Evolutionary conservation across 441 rosid species (phyloP).

Genomic region (Hura crepitans): DNA sequence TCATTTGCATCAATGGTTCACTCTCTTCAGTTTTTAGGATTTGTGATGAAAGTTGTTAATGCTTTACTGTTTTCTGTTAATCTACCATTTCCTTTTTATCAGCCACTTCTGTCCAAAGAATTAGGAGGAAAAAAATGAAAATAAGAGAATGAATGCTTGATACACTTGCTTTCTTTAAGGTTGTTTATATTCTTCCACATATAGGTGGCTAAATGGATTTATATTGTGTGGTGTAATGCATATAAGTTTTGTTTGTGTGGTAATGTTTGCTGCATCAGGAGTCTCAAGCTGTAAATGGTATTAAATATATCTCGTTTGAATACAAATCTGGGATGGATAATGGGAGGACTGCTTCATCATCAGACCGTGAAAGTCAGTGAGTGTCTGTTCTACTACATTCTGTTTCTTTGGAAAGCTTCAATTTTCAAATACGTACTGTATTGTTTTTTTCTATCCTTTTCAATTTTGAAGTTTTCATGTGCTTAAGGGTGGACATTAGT

Average conservation of each 20-base stretch:
- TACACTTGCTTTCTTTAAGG: not conserved
- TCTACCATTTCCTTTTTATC: not conserved
- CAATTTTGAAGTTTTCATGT: constrained; percentile 4
- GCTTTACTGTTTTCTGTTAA: not conserved
- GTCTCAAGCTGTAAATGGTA: constrained; percentile 69
- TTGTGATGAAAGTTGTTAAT: not conserved
- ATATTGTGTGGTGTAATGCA: constrained; percentile 21
- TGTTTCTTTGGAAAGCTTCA: not conserved
- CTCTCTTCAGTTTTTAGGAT: not conserved
- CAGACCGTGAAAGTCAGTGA: constrained; percentile 98
- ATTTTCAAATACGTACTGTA: not conserved
- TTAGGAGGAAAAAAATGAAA: not conserved
- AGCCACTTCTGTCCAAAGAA: not conserved
- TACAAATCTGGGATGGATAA: constrained; percentile 94
- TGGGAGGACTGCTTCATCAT: constrained; percentile 91
- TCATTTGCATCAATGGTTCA: not conserved
- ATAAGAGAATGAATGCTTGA: not conserved
- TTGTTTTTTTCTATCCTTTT: not conserved
- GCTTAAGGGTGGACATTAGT: not conserved
- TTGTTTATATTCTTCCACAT: not conserved
- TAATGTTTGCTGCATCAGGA: constrained; percentile 77
- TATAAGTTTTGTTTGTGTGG: constrained; percentile 20
- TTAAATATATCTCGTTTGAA: constrained; percentile 87
- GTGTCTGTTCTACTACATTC: constrained; percentile 36
- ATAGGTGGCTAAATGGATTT: constrained; percentile 14